Base-by-base conservation (phyloP, 768 basidiomycete species). In the Hygrocybe punicea region DNA sequence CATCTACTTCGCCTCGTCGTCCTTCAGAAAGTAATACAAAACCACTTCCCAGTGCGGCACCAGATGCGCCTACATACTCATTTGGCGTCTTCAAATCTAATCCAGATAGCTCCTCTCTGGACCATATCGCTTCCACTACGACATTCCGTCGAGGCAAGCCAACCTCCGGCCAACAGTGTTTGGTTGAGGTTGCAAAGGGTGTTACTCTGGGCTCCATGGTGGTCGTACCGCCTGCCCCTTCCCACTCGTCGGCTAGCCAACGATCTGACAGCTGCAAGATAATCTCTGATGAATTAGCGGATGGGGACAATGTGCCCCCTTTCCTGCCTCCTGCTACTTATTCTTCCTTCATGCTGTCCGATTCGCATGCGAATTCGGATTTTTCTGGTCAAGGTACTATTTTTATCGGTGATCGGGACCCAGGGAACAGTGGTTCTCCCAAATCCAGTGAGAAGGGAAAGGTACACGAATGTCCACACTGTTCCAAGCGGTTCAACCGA, bases 401-500 rank as follows among this genome's bases (percentile, higher is more conserved):
- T 48, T 55, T 16, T 44, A 60, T 45, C 62, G 70, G 67, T 59
- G 68, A 63, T 36, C 61, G 62, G 23, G 67, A 63, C 24, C 63
- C 59, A 11, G 65, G 59, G 13, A 65, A 57, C 21, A 70, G 61
- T 14, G 59, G 60, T 11, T 62, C 67, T 48, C 55, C 61, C 19
- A 65, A 65, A 33, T 53, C 60, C 44, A 56, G 58, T n/a, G 67
- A 62, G 33, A 59, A 58, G 33, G 77, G 76, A 21, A 78, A 78
- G 61, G 77, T 77, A 58, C 80, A 82, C 56, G 66, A 81, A 17
- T 82, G 81, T 55, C 69, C 74, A 0, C 80, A 78, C 19, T 87
- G 86, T 67, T 69, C 67, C 49, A 86, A 86, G 67, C 76, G 84
- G 6, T 87, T 88, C 70, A 86, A 85, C 66, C 76, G 86, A 6